Evolutionary conservation across 257 asterid genomes (phyloP), one percentile per base, ranked within the genome.

Genomic region (Nicotiana otophora): DNA sequence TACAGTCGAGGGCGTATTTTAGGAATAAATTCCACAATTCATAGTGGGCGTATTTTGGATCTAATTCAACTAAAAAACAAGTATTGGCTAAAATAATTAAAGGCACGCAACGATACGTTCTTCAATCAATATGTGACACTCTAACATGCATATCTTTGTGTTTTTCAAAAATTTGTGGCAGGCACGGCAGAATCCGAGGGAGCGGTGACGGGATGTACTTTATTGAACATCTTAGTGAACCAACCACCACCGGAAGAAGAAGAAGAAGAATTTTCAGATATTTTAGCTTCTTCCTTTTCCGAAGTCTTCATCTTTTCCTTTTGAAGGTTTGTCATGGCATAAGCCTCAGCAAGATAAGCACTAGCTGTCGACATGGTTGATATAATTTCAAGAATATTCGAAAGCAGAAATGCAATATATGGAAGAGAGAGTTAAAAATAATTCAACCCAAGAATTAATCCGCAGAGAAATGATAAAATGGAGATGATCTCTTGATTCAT

Each of bases 271-370:
- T 31, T 31, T 31, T 42, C 84, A 48, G 17, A 17, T 10, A 1
- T 66, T 7, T 68, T 26, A 42, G 28, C 36, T n/a, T 61, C 30
- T 86, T 83, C 16, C 57, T 78, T 72, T 9, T 83, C 82, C 23
- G 55, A 69, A 48, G 12, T 63, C 77, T 89, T 75, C 77, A 58
- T 84, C 82, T 64, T 87, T 81, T 86, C 86, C 64, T 82, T 80
- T 53, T 83, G 58, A 30, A 83, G 53, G 12, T 80, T 87, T 55
- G 58, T 84, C 85, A 68, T 83, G 54, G 82, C 81, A 10, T 86
- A 82, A 46, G 19, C 85, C 66, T 87, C 92, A 34, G 84, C 91
- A 76, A 89, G 86, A 69, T 31, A 54, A 62, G 46, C 58, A 61
- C 82, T 80, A 61, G 61, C 16, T 48, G 62, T 75, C 15, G 42